Evolutionary conservation across 345 rosid genomes (phyloP), one percentile per base, ranked within the genome.

Genomic region (Boechera stricta): DNA sequence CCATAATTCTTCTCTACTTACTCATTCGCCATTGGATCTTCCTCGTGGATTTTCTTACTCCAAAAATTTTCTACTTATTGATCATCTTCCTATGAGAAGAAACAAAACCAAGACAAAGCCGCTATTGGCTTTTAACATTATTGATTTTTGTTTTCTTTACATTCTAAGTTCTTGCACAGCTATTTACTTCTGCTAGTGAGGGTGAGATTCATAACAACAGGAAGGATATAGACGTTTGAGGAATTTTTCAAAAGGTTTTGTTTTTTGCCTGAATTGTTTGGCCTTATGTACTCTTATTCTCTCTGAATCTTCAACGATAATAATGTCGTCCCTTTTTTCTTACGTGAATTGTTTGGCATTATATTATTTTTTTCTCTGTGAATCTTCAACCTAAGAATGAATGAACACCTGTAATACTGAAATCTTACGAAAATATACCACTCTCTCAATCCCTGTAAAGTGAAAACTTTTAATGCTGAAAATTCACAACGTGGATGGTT

Each of bases 121-220:
- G 42, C 39, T 44, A 54, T 31, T 64, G 77, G 71, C 56, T 31
- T 63, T 73, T 52, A 55, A 41, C 64, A n/a, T n/a, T 0, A 52
- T 55, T 64, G 28, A 3, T 42, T 42, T 45, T 64, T 31, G 31
- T 64, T 64, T 16, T 49, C 35, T 4, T 74, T 55, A 33, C 57
- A 44, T 64, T 41, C 56, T 24, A 69, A 64, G 48, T 33, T 64
- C 5, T 74, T 74, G 38, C 71, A 74, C 64, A 64, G 64, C 71
- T 64, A 54, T 33, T 21, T 55, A 55, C 49, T 65, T 65, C 0
- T 74, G 54, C 53, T 26, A 41, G 15, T 7, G 11, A 41, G 42
- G 77, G 53, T 31, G 5, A 64, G 54, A 29, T 32, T 44, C 47
- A 64, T 42, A 42, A 64, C 64, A 74, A 64, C 18, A 64, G 26